A percentile compares a stretch with the other conserved stretches of the same genome.
These are phyloP conservation scores for Ceratobasidium sp. DNA, from an alignment of 1,284 basidiomycete genomes.

Conservation along the genomic window DNA sequence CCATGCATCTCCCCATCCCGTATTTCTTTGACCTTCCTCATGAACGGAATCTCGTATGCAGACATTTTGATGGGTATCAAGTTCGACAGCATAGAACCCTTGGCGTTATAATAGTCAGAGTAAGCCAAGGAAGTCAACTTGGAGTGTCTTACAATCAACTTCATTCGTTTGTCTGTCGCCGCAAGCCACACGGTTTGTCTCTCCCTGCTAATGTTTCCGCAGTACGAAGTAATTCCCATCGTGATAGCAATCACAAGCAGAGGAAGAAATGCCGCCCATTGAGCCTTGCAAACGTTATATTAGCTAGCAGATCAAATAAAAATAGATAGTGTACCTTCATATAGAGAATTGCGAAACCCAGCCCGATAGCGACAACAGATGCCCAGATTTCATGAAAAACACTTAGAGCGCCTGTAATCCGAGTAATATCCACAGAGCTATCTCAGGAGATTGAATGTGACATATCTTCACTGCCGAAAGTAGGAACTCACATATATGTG, in stretches of 20 bases:
- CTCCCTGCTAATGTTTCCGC: not conserved
- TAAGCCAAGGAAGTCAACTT: not conserved
- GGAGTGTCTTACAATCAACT: constrained; percentile 5
- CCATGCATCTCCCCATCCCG: not conserved
- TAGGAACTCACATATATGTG: constrained; percentile 24
- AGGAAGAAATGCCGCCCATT: constrained; percentile 25
- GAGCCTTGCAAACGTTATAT: not conserved
- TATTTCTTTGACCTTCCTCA: constrained; percentile 14
- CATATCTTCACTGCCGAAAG: too few relatives aligned
- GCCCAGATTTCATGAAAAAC: constrained; percentile 7
- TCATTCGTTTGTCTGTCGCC: constrained; percentile 27
- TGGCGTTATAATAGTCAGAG: too few relatives aligned
- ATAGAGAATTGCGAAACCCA: constrained; percentile 12
- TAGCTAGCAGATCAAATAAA: not conserved
- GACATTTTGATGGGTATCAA: constrained; percentile 25
- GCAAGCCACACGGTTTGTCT: not conserved
- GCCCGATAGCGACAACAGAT: not conserved
- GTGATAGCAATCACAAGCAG: not conserved
- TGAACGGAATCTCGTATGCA: constrained; percentile 11
- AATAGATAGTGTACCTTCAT: not conserved
- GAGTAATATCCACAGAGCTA: constrained; percentile 22
- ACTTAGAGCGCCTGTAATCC: not conserved
- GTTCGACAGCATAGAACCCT: constrained; percentile 22
- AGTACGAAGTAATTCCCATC: constrained; percentile 26
- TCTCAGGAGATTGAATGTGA: not conserved